Evolutionary conservation across 805 yeast genomes (phyloP).

Genomic region (Ogataea kodamae): DNA sequence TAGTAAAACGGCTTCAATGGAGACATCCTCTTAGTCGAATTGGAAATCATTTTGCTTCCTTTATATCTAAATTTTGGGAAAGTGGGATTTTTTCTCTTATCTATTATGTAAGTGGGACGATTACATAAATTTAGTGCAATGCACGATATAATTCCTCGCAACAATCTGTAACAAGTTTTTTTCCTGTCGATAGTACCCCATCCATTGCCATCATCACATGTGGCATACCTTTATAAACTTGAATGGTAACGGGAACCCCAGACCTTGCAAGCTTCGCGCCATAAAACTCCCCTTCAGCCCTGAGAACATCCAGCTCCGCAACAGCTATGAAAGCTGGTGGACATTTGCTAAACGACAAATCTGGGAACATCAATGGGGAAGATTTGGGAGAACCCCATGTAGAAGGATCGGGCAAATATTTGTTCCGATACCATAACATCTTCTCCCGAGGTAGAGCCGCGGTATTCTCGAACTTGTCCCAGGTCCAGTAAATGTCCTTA

Average conservation of each 20-base stretch:
- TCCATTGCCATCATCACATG: conserved; percentile 49
- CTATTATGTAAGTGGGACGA: too few species aligned
- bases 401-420: conserved; percentile 40
- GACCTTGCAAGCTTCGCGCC: conserved; percentile 35
- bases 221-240: conserved; percentile 41
- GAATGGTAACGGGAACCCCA: conserved; percentile 34
- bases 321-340: conserved; percentile 42
- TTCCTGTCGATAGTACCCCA: conserved; percentile 35
- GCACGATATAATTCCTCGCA: neutral
- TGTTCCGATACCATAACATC: conserved; percentile 43
- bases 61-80: too few species aligned
- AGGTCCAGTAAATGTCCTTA: conserved; percentile 17
- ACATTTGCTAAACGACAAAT: conserved; percentile 35
- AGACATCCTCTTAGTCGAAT: too few species aligned
- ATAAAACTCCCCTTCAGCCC: conserved; percentile 43
- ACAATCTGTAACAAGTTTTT: conserved; percentile 30
- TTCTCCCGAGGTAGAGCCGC: conserved; percentile 17
- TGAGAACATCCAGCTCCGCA: conserved; percentile 42
- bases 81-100: too few species aligned
- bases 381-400: conserved; percentile 33
- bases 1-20: conserved; percentile 15
- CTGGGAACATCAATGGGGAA: conserved; percentile 40
- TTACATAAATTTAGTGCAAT: too few species aligned
- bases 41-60: too few species aligned
- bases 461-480: conserved; percentile 1